Conservation (phyloP, 75 land plant genomes). For the Larix kaempferi region DNA sequence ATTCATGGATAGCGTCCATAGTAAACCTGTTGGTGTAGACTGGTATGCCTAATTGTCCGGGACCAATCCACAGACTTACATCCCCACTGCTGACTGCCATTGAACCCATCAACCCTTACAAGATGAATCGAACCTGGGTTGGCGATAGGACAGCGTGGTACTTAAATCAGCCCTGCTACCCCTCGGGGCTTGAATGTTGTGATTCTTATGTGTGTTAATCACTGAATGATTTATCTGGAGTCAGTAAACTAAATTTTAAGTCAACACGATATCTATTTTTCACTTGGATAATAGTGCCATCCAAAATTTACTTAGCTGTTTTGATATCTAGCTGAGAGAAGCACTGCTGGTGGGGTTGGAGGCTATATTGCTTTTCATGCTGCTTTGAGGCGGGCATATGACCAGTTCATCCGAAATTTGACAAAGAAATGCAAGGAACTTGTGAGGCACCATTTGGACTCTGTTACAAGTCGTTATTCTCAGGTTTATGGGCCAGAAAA, state of each 20-base stretch:
- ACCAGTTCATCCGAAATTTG: slow-evolving; percentile 61
- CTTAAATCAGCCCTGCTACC: too few species aligned
- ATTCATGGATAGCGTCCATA: too few species aligned
- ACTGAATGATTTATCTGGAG: neutral
- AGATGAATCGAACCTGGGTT: too few species aligned
- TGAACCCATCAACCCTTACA: too few species aligned
- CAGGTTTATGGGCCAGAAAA: slow-evolving; percentile 49
- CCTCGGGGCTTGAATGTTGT: too few species aligned
- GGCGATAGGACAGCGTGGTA: too few species aligned
- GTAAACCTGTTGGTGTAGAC: too few species aligned
- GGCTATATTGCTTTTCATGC: slow-evolving; percentile 93
- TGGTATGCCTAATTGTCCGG: too few species aligned
- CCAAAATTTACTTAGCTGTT: neutral
- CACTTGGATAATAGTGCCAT: neutral
- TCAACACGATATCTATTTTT: neutral
- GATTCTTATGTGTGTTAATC: neutral
- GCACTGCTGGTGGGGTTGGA: slow-evolving; percentile 46
- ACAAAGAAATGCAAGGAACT: slow-evolving; percentile 88
- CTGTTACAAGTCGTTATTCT: slow-evolving; percentile 84
- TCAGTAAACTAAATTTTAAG: neutral
- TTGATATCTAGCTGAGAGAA: slow-evolving; percentile 11
- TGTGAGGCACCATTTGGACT: slow-evolving; percentile 79
- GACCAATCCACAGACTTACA: too few species aligned
- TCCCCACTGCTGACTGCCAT: too few species aligned
- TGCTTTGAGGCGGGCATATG: slow-evolving; percentile 72